Evolutionary conservation across 306 rosid genomes (phyloP), one percentile per base, ranked within the genome.

Genomic region (Trifolium pratense): DNA sequence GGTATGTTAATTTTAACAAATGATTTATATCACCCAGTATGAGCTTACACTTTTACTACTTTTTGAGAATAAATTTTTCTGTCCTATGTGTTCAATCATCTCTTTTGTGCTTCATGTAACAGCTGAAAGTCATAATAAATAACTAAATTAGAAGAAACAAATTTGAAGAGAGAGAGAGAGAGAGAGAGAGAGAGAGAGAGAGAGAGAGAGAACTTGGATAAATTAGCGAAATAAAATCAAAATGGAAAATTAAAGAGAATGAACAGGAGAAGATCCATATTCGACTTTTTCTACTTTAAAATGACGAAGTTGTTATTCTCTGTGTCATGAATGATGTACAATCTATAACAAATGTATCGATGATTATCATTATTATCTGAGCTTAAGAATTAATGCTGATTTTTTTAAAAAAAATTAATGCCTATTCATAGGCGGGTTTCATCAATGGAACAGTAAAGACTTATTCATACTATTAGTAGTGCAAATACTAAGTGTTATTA

Each of bases 361-460:
- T 18, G 16, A 39, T 14, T 73, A 7, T 45, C 11, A 20, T 70
- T 25, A 36, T 11, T 34, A 16, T 20, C 11, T 15, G 14, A 46
- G 51, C 36, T 46, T 13, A 18, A 46, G 29, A 40, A 7, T 15
- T 16, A 57, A 57, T 25, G 57, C 57, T 58, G 43, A 57, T 46
- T 46, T 46, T 46, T n/a, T 15, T 2, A 46, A 14, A 40, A 71
- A 23, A 34, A n/a, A n/a, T n/a, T n/a, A n/a, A n/a, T n/a, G n/a
- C n/a, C 36, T 5, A 74, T 71, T 58, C 21, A 16, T 31, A n/a
- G 15, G 48, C 16, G 13, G 42, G 63, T 60, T 59, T 58, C 13
- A 73, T 42, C 26, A 40, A 15, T 71, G 26, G 26, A 57, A 45
- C 31, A 57, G 18, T 56, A 5, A 25, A 39, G 26, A 23, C 25